phyloP scores from a whole-genome alignment of 305 asterid species.

The Fraxinus latifolia region DNA sequence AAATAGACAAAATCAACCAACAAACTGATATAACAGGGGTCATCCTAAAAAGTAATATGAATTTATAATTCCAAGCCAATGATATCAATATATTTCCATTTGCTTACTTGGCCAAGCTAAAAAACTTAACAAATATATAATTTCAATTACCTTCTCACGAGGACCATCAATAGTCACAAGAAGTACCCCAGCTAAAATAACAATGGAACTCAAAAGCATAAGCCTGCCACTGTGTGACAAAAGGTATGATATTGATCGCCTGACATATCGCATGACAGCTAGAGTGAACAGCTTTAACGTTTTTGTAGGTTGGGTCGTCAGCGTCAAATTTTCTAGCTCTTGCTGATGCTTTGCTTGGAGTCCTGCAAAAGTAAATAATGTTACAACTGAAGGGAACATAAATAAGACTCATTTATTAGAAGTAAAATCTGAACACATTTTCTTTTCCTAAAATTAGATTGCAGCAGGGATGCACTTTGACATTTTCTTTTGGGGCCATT shows the following conservation, averaged over 20 bases:
- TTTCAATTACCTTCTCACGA: conserved; percentile 25
- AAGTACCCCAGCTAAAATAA: conserved; percentile 14
- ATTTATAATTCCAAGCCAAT: neutral
- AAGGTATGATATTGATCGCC: conserved; percentile 13
- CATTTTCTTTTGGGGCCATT: neutral
- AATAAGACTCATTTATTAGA: neutral
- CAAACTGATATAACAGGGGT: neutral
- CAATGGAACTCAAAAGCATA: conserved; percentile 17
- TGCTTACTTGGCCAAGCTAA: neutral
- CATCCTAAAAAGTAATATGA: neutral
- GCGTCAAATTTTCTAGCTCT: conserved; percentile 55
- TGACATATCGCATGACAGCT: conserved; percentile 26
- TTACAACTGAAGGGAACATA: conserved; percentile 8
- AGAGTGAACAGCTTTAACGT: conserved; percentile 38
- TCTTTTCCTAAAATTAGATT: neutral
- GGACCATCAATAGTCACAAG: conserved; percentile 18
- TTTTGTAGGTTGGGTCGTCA: conserved; percentile 55
- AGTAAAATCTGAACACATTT: neutral
- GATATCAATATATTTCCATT: neutral
- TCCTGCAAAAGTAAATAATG: conserved; percentile 38
- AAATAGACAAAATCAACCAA: neutral
- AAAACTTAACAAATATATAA: neutral
- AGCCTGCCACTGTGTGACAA: conserved; percentile 21
- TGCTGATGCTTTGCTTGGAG: conserved; percentile 50
- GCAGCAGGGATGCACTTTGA: neutral